A percentile compares a stretch with the other conserved stretches of the same genome.
These are phyloP conservation scores for Talaromyces albobiverticillius DNA, from an alignment of 2,329 filamentous ascomycete genomes.

Conservation along the genomic window DNA sequence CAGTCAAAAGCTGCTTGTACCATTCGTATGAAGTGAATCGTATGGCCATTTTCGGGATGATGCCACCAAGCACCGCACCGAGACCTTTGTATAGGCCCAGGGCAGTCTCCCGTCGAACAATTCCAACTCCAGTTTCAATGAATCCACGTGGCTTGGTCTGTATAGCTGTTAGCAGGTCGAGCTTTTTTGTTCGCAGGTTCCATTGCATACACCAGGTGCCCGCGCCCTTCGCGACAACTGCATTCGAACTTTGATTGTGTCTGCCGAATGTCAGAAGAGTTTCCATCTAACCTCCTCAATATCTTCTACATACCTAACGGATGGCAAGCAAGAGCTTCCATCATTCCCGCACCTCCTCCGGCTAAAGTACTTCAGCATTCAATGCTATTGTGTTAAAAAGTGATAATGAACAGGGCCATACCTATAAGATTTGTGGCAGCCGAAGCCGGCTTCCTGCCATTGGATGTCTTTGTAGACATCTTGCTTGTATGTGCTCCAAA, in stretches of 20 bases:
- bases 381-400: slow-evolving; percentile 15
- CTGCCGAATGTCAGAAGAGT: slow-evolving; percentile 41
- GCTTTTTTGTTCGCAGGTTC: background rate
- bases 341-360: slow-evolving; percentile 96
- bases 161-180: slow-evolving; percentile 7
- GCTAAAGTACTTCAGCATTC: slow-evolving; percentile 55
- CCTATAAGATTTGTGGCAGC: slow-evolving; percentile 89
- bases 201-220: slow-evolving; percentile 65
- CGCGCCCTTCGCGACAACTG: slow-evolving; percentile 87
- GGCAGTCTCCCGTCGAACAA: slow-evolving; percentile 85
- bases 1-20: slow-evolving; percentile 81
- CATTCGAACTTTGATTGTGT: slow-evolving; percentile 99
- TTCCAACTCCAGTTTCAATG: slow-evolving; percentile 77
- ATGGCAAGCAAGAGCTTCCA: slow-evolving; percentile 96
- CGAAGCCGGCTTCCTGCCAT: slow-evolving; percentile 69
- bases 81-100: slow-evolving; percentile 95
- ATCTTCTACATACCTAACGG: slow-evolving; percentile 67
- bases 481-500: background rate
- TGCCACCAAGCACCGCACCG: slow-evolving; percentile 93
- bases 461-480: slow-evolving; percentile 11
- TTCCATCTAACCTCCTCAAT: slow-evolving; percentile 16
- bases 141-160: slow-evolving; percentile 79
- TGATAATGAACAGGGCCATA: slow-evolving; percentile 35
- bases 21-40: slow-evolving; percentile 95
- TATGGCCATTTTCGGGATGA: slow-evolving; percentile 99